Evolutionary conservation across 2,329 filamentous ascomycete genomes (phyloP).

Genomic region (Clathrospora elynae): DNA sequence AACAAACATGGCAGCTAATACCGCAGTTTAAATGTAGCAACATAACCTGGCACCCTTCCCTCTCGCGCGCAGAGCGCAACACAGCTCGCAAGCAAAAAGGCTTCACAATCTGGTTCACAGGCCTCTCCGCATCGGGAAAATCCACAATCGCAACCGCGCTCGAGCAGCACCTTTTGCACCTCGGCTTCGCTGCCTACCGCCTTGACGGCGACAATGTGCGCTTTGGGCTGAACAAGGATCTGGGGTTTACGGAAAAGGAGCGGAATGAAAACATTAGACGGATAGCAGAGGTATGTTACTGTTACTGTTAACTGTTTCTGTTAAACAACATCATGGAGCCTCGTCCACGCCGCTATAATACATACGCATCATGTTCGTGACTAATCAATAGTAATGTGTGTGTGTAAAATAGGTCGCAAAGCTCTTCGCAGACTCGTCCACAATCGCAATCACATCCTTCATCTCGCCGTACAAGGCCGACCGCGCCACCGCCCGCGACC

Average conservation of each 20-base stretch:
- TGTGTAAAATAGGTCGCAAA: slow-evolving; percentile 74
- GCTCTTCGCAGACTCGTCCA: slow-evolving; percentile 89
- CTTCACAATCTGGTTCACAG: slow-evolving; percentile 97
- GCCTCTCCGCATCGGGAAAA: slow-evolving; percentile 94
- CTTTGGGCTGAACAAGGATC: slow-evolving; percentile 96
- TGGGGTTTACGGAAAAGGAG: slow-evolving; percentile 91
- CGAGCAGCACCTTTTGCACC: slow-evolving; percentile 92
- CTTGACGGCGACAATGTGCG: slow-evolving; percentile 98
- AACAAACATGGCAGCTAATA: slow-evolving; percentile 16
- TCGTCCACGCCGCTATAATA: no score
- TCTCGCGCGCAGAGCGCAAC: slow-evolving; percentile 78
- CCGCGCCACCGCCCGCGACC: slow-evolving; percentile 76
- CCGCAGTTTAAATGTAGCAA: slow-evolving; percentile 64
- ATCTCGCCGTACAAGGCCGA: slow-evolving; percentile 94
- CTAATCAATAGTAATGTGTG: no score
- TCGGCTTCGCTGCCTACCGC: slow-evolving; percentile 82
- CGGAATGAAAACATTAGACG: slow-evolving; percentile 97
- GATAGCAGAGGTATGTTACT: slow-evolving; percentile 75
- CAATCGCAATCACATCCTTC: slow-evolving; percentile 91
- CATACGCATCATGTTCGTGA: no score
- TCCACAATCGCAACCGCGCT: slow-evolving; percentile 96
- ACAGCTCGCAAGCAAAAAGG: slow-evolving; percentile 79
- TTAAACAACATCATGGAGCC: no score
- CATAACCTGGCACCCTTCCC: slow-evolving; percentile 86
- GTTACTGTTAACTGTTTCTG: no score